A percentile compares a stretch with the other conserved stretches of the same genome.
Evolutionary conservation across 192 early-diverging fungal species (phyloP).

Genomic region (Haplosporangium gracile): DNA sequence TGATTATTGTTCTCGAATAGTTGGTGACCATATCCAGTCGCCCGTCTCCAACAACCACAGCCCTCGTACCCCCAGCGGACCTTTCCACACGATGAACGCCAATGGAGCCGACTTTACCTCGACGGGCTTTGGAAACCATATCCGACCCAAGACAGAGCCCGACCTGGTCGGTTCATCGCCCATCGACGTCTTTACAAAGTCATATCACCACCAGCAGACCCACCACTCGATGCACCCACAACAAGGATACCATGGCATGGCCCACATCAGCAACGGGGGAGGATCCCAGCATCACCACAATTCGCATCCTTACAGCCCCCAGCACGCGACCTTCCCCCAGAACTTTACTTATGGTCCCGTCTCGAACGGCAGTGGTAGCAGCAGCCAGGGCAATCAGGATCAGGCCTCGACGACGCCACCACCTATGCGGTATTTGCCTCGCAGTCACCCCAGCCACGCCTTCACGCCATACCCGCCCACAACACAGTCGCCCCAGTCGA

Average conservation of each 20-base stretch:
- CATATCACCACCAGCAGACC: conserved; percentile 28
- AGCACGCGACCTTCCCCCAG: conserved; percentile 35
- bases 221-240: conserved; percentile 42
- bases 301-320: conserved; percentile 39
- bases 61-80: conserved; percentile 52
- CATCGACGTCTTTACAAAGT: conserved; percentile 47
- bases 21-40: conserved; percentile 49
- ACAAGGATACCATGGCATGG: conserved; percentile 39
- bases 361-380: conserved; percentile 33
- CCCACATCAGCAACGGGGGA: conserved; percentile 27
- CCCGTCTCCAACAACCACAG: conserved; percentile 54
- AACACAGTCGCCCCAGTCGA: conserved; percentile 50
- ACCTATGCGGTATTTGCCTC: conserved; percentile 40
- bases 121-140: conserved; percentile 40
- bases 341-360: conserved; percentile 41
- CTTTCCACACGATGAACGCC: conserved; percentile 56
- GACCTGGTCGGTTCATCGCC: conserved; percentile 39
- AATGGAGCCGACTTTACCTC: conserved; percentile 53
- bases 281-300: conserved; percentile 32
- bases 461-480: conserved; percentile 46
- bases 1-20: conserved; percentile 10
- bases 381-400: conserved; percentile 18
- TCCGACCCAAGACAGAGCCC: conserved; percentile 47
- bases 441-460: conserved; percentile 13
- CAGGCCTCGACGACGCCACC: conserved; percentile 53